Base-by-base conservation (phyloP, 352 stramenopile species). In the Elongisporangium undulatum region DNA sequence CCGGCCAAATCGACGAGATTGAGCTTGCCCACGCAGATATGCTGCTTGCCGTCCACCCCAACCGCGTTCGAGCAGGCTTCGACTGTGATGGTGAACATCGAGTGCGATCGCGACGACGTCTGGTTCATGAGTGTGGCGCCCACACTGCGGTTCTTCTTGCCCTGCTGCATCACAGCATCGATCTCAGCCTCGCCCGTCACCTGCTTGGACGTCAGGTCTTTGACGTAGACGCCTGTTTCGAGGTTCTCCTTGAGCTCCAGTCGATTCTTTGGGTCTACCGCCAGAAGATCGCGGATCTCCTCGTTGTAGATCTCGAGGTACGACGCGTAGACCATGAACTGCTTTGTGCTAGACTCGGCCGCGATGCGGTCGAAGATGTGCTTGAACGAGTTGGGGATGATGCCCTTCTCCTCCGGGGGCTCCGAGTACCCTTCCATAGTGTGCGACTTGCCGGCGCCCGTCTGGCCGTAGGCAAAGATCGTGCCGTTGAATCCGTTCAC, bases 221-320 rank as follows among this genome's bases (percentile, higher is more conserved):
- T 97, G 9, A 99, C 92, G 68, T 98, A 99, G 17, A 99, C 92
- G 39, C 96, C 96, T n/a, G 74, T 82, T 61, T 98, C 91, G 0
- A 95, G 62, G 48, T 94, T 96, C 59, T 99, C 96, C 64, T 98
- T 96, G 20, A 99, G 75, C 57, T 98, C 90, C 1, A 99, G 75
- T 41, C 81, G 75, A 45, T 90, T 94, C 59, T 95, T 91, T 2
- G 87, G 78, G 58, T 97, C 91, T 24, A 85, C 71, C 0, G 80
- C 83, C 17, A 99, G 71, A 10, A 99, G 78, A 61, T 99, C 96
- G 20, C 92, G 78, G 66, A 99, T 98, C 63, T 99, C 93, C 80
- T 99, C 96, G 68, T 98, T 98, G 79, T 99, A 99, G 61, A 99
- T 98, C 69, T 99, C 95, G 39, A 98, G 79, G 66, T 98, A 99